Conservation (phyloP, 2,329 filamentous ascomycete genomes). For the Xylaria sp. region DNA sequence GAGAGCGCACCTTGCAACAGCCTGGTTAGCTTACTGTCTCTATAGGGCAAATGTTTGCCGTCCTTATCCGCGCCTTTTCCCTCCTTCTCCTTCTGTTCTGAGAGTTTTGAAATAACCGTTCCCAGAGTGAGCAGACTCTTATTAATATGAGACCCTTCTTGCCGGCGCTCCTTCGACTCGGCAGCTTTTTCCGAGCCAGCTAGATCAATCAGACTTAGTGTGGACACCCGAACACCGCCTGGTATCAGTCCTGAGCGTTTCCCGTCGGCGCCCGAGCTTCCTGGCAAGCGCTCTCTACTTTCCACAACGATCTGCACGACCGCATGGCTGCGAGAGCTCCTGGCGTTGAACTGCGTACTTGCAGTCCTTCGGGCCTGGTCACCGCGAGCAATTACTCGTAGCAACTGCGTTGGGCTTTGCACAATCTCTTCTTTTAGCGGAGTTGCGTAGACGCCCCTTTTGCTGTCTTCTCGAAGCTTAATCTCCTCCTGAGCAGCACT, state of each 20-base stretch:
- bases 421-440: slow-evolving; percentile 98
- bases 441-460: slow-evolving; percentile 93
- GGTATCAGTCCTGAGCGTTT: slow-evolving; percentile 75
- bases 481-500: slow-evolving; percentile 81
- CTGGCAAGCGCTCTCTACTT: slow-evolving; percentile 82
- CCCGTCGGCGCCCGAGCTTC: slow-evolving; percentile 56
- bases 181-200: slow-evolving; percentile 96
- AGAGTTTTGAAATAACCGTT: slow-evolving; percentile 92
- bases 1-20: slow-evolving; percentile 91
- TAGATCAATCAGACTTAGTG: slow-evolving; percentile 92
- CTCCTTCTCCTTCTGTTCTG: slow-evolving; percentile 84
- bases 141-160: slow-evolving; percentile 97
- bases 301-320: slow-evolving; percentile 99
- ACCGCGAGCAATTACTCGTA: slow-evolving; percentile 92
- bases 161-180: slow-evolving; percentile 90
- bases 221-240: slow-evolving; percentile 93
- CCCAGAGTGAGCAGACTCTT: slow-evolving; percentile 94
- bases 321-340: slow-evolving; percentile 96
- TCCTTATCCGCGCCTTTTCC: slow-evolving; percentile 77
- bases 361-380: slow-evolving; percentile 89
- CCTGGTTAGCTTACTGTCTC: slow-evolving; percentile 96
- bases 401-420: slow-evolving; percentile 92
- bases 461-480: slow-evolving; percentile 94
- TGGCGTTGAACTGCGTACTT: slow-evolving; percentile 95
- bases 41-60: slow-evolving; percentile 90